A percentile compares a stretch with the other conserved stretches of the same genome.
These are phyloP conservation scores for Gossypium arboreum DNA, from an alignment of 345 rosid species.

Conservation along the genomic window DNA sequence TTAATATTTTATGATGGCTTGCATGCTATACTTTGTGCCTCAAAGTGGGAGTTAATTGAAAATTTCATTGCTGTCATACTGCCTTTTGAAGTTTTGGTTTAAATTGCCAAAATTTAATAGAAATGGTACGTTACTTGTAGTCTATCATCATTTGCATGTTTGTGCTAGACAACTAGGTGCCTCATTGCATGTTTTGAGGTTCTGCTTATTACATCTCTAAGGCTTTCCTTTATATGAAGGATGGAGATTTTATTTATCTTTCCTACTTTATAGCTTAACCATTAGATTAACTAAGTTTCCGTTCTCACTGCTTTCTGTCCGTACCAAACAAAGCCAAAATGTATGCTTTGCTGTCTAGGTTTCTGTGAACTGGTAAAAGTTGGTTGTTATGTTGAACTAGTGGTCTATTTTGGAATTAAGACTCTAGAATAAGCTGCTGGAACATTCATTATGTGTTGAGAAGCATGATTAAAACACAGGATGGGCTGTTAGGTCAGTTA, in stretches of 20 bases:
- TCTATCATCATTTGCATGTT: not conserved
- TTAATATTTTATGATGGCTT: not conserved
- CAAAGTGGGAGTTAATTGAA: conserved; percentile 22
- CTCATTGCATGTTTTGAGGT: not conserved
- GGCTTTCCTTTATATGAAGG: no score
- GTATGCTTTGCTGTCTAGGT: not conserved
- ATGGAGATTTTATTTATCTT: no score
- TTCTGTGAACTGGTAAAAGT: not conserved
- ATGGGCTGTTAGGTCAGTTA: not conserved
- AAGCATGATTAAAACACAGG: not conserved
- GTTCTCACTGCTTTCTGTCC: no score
- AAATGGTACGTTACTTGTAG: conserved; percentile 20
- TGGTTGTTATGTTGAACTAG: not conserved
- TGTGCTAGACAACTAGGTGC: not conserved
- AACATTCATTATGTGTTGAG: not conserved
- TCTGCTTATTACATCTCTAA: not conserved
- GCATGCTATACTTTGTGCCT: conserved; percentile 13
- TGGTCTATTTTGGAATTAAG: not conserved
- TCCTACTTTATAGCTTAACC: no score
- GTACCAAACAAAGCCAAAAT: not conserved
- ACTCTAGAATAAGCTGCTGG: not conserved
- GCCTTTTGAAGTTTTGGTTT: conserved; percentile 26
- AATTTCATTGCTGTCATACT: conserved; percentile 16
- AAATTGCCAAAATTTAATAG: conserved; percentile 23
- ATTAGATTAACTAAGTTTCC: no score